Percentiles rank a stretch among this genome's conserved stretches.
These are phyloP conservation scores for Ceratobasidium sp. DNA, from an alignment of 1,284 basidiomycete genomes.

Conservation along the genomic window DNA sequence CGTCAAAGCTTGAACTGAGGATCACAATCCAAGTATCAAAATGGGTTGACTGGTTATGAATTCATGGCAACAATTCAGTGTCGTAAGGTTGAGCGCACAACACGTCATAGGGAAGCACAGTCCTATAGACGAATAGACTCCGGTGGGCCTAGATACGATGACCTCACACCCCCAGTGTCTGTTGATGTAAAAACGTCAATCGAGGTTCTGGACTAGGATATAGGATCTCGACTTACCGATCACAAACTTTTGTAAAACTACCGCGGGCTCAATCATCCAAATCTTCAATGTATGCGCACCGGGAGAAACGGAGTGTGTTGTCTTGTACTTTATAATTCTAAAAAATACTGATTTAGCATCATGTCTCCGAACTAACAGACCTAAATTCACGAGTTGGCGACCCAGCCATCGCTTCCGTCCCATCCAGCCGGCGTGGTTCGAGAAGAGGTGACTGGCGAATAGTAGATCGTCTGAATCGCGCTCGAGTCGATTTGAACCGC, in stretches of 20 bases:
- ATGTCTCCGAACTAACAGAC: background rate
- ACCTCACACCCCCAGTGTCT: slow-evolving; percentile 63
- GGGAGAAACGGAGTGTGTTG: slow-evolving; percentile 55
- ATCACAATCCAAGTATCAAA: too few relatives aligned
- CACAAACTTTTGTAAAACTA: slow-evolving; percentile 67
- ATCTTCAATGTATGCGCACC: slow-evolving; percentile 68
- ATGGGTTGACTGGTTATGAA: background rate
- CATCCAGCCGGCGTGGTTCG: slow-evolving; percentile 62
- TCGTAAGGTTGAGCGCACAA: too few relatives aligned
- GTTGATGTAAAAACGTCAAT: background rate
- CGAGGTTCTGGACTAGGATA: background rate
- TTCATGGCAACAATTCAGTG: background rate
- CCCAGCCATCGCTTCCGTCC: slow-evolving; percentile 60
- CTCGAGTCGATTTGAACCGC: slow-evolving; percentile 63
- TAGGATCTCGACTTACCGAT: slow-evolving; percentile 55
- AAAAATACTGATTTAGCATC: background rate
- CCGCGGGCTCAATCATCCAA: slow-evolving; percentile 66
- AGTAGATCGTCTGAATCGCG: slow-evolving; percentile 55
- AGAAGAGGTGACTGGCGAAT: slow-evolving; percentile 59
- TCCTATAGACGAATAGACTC: slow-evolving; percentile 56
- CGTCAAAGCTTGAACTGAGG: too few relatives aligned
- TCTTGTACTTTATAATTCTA: slow-evolving; percentile 53
- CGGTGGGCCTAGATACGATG: slow-evolving; percentile 68
- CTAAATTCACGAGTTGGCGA: slow-evolving; percentile 55
- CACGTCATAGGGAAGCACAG: too few relatives aligned